Conservation (phyloP, 2,329 filamentous ascomycete species). For the Tolypocladium endophyticum region DNA sequence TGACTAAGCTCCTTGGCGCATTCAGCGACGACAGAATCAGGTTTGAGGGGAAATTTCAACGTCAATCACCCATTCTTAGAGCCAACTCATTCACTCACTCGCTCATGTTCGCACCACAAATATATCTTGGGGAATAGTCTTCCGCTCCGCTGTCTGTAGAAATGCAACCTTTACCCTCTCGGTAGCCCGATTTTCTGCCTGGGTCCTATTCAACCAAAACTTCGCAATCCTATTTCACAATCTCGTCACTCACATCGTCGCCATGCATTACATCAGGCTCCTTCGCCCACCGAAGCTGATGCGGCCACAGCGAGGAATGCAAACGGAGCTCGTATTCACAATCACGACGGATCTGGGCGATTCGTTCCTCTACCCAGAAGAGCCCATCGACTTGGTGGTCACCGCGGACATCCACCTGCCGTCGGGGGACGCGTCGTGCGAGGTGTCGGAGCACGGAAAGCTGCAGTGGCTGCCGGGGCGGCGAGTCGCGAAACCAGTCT, state of each 20-base stretch:
- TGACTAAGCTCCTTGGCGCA: not conserved
- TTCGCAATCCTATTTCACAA: not conserved
- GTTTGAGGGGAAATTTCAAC: not conserved
- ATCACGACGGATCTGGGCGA: conserved; percentile 50
- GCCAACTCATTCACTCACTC: not conserved
- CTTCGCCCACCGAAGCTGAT: conserved; percentile 34
- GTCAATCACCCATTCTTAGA: not conserved
- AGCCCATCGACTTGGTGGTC: conserved; percentile 31
- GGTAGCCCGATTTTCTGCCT: not conserved
- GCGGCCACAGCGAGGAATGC: conserved; percentile 11
- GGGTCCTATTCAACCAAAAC: not conserved
- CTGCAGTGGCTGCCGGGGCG: conserved; percentile 23
- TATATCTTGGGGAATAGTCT: no score
- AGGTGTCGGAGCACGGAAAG: conserved; percentile 13
- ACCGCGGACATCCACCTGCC: conserved; percentile 15
- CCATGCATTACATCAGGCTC: conserved; percentile 49
- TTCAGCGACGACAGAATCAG: not conserved
- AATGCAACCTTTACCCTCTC: not conserved
- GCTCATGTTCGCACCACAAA: not conserved
- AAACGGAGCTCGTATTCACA: conserved; percentile 36
- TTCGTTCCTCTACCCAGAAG: conserved; percentile 35
- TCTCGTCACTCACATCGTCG: not conserved
- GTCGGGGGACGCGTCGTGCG: conserved; percentile 11
- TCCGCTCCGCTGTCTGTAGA: not conserved
- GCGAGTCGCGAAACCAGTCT: conserved; percentile 26